phyloP scores from a whole-genome alignment of 1,284 basidiomycete genomes.

The Ustilago tritici region DNA sequence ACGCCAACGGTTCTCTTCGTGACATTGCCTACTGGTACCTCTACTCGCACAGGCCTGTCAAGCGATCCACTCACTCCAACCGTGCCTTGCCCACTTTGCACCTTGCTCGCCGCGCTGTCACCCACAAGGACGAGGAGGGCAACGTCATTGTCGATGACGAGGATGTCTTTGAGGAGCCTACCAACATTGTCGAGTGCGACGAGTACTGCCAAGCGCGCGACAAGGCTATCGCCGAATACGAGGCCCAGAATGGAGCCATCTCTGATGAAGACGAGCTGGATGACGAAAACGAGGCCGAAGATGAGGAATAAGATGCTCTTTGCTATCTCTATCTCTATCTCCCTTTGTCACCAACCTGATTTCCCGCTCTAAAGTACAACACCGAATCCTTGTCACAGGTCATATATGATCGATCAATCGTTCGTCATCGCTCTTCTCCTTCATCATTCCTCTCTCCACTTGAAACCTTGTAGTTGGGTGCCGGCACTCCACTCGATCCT shows the following conservation, averaged over 20 bases:
- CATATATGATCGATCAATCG: conserved; percentile 21
- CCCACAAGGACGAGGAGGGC: conserved; percentile 52
- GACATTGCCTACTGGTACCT: conserved; percentile 60
- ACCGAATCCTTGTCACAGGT: conserved; percentile 30
- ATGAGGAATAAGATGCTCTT: conserved; percentile 15
- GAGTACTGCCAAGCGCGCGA: conserved; percentile 46
- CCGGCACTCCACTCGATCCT: conserved; percentile 22
- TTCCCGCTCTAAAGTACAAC: neutral
- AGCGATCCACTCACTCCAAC: conserved; percentile 50
- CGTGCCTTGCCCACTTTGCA: conserved; percentile 43
- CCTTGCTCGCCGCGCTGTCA: conserved; percentile 35
- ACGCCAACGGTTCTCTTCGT: conserved; percentile 50
- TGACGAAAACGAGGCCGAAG: conserved; percentile 33
- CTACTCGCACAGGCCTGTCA: conserved; percentile 35
- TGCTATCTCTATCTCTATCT: neutral
- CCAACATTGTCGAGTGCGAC: conserved; percentile 50
- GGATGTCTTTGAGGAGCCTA: conserved; percentile 32
- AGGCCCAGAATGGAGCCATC: conserved; percentile 37
- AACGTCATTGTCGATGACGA: conserved; percentile 51
- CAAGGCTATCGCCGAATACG: conserved; percentile 39
- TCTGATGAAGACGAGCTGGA: conserved; percentile 44
- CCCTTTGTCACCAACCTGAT: neutral
- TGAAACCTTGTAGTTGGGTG: conserved; percentile 37
- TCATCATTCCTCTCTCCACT: conserved; percentile 3
- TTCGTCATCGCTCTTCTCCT: neutral